Evolutionary conservation across 1,284 basidiomycete genomes (phyloP).

Genomic region (Sphagnurus paluster): DNA sequence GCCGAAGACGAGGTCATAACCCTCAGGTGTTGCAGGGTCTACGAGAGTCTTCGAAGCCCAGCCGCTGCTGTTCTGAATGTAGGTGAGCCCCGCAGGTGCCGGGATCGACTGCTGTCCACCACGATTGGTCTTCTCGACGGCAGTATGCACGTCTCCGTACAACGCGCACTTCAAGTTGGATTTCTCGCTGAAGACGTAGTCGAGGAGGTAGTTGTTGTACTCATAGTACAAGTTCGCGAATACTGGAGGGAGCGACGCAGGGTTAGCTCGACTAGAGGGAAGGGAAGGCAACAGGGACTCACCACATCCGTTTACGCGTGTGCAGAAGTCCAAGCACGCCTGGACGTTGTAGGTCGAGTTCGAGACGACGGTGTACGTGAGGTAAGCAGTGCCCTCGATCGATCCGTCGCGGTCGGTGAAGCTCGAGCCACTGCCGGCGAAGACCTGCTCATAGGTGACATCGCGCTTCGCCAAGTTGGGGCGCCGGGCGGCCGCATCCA

Average conservation of each 20-base stretch:
- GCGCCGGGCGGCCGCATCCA: no score
- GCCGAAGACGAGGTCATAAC: conserved; percentile 23
- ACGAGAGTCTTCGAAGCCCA: conserved; percentile 33
- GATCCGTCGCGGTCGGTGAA: conserved; percentile 37
- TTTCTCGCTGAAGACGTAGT: conserved; percentile 33
- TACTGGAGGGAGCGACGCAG: conserved; percentile 24
- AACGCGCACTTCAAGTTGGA: conserved; percentile 45
- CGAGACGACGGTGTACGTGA: conserved; percentile 38
- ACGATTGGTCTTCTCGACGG: conserved; percentile 24
- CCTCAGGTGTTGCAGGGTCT: conserved; percentile 17
- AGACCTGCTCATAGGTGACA: conserved; percentile 39
- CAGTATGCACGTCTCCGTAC: conserved; percentile 28
- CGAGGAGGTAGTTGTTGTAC: conserved; percentile 38
- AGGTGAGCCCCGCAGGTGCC: conserved; percentile 33
- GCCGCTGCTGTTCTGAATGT: conserved; percentile 40
- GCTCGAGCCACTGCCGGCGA: conserved; percentile 34
- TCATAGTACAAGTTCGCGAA: conserved; percentile 47
- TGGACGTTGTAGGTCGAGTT: conserved; percentile 38
- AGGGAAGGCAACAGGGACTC: conserved; percentile 13
- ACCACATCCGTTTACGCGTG: conserved; percentile 34
- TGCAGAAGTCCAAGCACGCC: conserved; percentile 35
- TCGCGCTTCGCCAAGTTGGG: no score
- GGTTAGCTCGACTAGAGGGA: not conserved
- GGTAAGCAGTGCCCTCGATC: conserved; percentile 41
- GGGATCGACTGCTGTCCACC: conserved; percentile 26